Base-by-base conservation (phyloP, 2,329 filamentous ascomycete genomes). In the Harringtonia aguacate region DNA sequence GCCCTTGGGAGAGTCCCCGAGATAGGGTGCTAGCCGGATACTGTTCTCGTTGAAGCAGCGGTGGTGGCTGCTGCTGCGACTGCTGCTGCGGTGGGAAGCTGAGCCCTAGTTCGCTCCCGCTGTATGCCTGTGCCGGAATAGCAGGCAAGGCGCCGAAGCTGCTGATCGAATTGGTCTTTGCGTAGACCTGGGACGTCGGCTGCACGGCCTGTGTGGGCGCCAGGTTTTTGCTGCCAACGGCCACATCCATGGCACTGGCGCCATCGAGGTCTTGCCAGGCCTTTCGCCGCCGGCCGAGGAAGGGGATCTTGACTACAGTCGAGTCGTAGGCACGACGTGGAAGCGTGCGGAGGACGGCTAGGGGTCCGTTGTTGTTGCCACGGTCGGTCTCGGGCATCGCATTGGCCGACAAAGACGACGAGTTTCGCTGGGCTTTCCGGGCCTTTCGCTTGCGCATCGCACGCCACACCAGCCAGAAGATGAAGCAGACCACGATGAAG, bases 391-490 rank as follows among this genome's bases (percentile, higher is more conserved):
- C 24, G 7, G 24, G 24, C 10, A 10, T 10, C 24, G 10, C 24
- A 27, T 27, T 27, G 7, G 24, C 24, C 6, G 24, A 6, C 24
- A 10, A 27, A 27, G 24, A 27, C 13, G 15, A 27, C 17, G 24
- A 28, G 13, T 20, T 33, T 17, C 29, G 31, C 18, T 36, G 4
- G 14, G 36, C 48, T 41, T 50, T 50, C 10, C 47, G 46, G 27
- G 52, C 51, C 41, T 55, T 62, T 8, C 58, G 54, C 49, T 59
- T 64, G 45, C 59, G 59, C 36, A 60, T 40, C 12, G 57, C 56
- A n/a, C 64, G 61, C 58, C 64, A 70, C 6, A 66, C 53, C 21
- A 72, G 56, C 68, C 67, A 73, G 8, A 53, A 52, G 21, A 72
- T 46, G 46, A 70, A 67, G 42, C 62, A 67, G 9, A 69, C 46